A percentile compares a stretch with the other conserved stretches of the same genome.
Conservation (phyloP, 805 yeast genomes). For the Nakazawaea wyomingensis region DNA sequence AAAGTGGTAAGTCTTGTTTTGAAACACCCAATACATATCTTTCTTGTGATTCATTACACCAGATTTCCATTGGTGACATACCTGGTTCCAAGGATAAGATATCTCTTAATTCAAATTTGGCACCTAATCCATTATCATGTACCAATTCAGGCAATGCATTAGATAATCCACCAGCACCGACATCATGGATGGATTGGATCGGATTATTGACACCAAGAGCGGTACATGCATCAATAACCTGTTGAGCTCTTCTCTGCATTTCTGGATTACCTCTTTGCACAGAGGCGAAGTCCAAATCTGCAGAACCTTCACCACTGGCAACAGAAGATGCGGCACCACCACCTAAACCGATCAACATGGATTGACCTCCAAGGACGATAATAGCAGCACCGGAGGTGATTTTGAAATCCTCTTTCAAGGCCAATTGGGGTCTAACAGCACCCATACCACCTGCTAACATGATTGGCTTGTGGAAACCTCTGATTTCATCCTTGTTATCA, state of each 20-base stretch:
- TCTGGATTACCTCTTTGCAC: conserved; percentile 99
- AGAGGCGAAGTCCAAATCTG: conserved; percentile 94
- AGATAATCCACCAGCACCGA: conserved; percentile 98
- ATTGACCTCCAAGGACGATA: conserved; percentile 95
- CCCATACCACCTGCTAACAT: conserved; percentile 99
- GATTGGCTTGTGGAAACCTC: conserved; percentile 98
- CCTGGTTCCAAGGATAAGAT: conserved; percentile 91
- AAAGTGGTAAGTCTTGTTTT: conserved; percentile 64
- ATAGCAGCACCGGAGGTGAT: conserved; percentile 90
- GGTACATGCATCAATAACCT: conserved; percentile 92
- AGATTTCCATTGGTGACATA: conserved; percentile 99
- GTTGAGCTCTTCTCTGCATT: conserved; percentile 98
- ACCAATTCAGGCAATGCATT: conserved; percentile 97
- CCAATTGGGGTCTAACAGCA: conserved; percentile 87
- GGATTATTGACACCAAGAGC: conserved; percentile 73
- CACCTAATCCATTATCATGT: conserved; percentile 96
- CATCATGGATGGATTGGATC: conserved; percentile 94
- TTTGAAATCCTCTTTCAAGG: conserved; percentile 71
- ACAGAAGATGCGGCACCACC: conserved; percentile 99
- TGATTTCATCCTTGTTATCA: conserved; percentile 62
- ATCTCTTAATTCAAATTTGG: conserved; percentile 84
- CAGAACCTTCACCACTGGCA: conserved; percentile 95
- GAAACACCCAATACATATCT: conserved; percentile 93
- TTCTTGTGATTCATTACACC: conserved; percentile 99
- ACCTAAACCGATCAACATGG: conserved; percentile 97